Evolutionary conservation across 306 rosid species (phyloP).

Genomic region (Quercus mongolica): DNA sequence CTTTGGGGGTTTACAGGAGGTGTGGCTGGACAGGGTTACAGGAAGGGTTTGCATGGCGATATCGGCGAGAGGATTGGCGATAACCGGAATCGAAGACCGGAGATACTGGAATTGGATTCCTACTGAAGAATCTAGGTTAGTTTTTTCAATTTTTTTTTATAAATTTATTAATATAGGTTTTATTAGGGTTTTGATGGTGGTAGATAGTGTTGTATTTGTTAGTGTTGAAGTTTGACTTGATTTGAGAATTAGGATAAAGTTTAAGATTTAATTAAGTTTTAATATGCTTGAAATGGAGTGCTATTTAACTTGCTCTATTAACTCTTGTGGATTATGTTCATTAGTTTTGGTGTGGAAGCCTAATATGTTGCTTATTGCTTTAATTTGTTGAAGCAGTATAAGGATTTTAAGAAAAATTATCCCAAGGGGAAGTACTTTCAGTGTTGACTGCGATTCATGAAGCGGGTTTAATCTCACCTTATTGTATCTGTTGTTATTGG

Average conservation of each 20-base stretch:
- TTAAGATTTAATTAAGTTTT: background rate
- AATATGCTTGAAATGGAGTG: background rate
- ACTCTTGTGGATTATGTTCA: background rate
- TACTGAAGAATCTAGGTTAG: slow-evolving; percentile 92
- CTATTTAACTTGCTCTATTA: background rate
- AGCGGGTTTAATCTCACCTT: background rate
- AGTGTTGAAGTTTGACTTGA: too few relatives aligned
- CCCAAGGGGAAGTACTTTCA: too few relatives aligned
- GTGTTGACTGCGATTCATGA: too few relatives aligned
- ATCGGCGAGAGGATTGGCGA: slow-evolving; percentile 72
- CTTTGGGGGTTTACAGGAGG: slow-evolving; percentile 51
- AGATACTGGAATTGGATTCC: slow-evolving; percentile 95
- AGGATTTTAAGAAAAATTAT: background rate
- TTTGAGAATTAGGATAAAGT: too few relatives aligned
- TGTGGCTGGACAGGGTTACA: slow-evolving; percentile 78
- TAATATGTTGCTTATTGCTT: background rate
- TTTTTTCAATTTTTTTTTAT: background rate
- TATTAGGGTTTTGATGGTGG: too few relatives aligned
- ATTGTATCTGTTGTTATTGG: background rate
- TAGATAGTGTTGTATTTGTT: too few relatives aligned
- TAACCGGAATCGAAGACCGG: slow-evolving; percentile 75
- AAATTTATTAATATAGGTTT: too few relatives aligned
- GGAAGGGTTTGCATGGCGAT: slow-evolving; percentile 67
- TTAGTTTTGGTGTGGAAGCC: too few relatives aligned
- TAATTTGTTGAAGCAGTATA: background rate